Evolutionary conservation across 192 early-diverging fungal genomes (phyloP).

Genomic region (Linderina pennispora): DNA sequence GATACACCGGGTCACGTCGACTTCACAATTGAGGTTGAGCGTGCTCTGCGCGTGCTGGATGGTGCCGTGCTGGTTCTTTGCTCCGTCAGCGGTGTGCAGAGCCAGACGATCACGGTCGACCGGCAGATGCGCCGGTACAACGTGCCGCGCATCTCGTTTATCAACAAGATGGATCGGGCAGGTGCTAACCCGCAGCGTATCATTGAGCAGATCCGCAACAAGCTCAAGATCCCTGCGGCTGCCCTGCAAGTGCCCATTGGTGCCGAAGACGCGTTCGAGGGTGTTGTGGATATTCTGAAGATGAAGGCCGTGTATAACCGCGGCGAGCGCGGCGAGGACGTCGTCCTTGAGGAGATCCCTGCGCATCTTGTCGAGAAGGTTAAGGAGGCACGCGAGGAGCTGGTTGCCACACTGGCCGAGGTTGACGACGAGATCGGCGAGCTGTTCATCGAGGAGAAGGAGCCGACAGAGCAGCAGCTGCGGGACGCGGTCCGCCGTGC

Average conservation of each 20-base stretch:
- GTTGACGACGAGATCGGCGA: constrained; percentile 82
- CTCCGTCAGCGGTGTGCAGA: constrained; percentile 79
- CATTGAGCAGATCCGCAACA: constrained; percentile 72
- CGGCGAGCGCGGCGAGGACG: constrained; percentile 72
- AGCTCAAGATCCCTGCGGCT: constrained; percentile 72
- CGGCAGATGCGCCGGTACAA: constrained; percentile 87
- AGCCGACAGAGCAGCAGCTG: constrained; percentile 62
- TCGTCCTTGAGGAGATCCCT: constrained; percentile 70
- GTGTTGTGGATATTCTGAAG: constrained; percentile 86
- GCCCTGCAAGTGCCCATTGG: constrained; percentile 84
- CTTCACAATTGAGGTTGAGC: constrained; percentile 87
- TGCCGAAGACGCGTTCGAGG: constrained; percentile 76
- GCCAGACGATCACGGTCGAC: constrained; percentile 85
- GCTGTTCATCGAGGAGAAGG: constrained; percentile 72
- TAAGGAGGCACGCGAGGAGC: constrained; percentile 63
- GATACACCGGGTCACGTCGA: constrained; percentile 89
- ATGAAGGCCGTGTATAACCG: constrained; percentile 88
- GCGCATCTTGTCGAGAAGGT: constrained; percentile 56
- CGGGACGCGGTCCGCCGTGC: constrained; percentile 68
- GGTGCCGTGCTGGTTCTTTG: constrained; percentile 82
- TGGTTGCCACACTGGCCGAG: constrained; percentile 71
- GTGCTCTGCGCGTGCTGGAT: constrained; percentile 79
- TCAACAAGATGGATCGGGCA: constrained; percentile 89
- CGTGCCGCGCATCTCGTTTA: constrained; percentile 80
- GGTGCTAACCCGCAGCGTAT: constrained; percentile 77